These are phyloP conservation scores for Auricularia heimuer DNA, from an alignment of 768 basidiomycete species.

Conservation along the genomic window DNA sequence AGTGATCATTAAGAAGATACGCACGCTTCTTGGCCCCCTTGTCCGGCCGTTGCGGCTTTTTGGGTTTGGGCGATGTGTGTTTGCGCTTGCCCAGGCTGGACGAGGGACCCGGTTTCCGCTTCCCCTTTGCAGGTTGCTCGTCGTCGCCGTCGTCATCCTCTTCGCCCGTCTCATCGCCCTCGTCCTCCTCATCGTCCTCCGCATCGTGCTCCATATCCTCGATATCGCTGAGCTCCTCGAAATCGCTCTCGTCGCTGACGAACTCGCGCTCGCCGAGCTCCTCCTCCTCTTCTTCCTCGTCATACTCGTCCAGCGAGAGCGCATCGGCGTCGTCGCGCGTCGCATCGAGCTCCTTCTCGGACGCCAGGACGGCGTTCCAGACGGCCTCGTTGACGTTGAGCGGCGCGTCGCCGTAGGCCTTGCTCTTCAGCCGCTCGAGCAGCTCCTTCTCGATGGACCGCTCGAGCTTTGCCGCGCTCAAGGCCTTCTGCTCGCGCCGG, in stretches of 20 bases:
- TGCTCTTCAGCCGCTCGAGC: constrained; percentile 88
- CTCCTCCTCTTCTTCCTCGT: constrained; percentile 51
- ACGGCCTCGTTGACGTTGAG: constrained; percentile 97
- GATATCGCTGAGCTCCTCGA: constrained; percentile 38
- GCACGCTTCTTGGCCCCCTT: constrained; percentile 49
- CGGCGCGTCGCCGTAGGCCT: constrained; percentile 95
- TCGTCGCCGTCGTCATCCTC: constrained; percentile 30
- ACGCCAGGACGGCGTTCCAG: constrained; percentile 86
- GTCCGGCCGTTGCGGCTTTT: constrained; percentile 41
- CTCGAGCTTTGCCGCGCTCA: constrained; percentile 91
- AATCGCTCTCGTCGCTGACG: constrained; percentile 63
- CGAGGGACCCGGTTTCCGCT: constrained; percentile 23
- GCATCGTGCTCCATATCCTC: constrained; percentile 27
- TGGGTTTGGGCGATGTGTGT: constrained; percentile 30
- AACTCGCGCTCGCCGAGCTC: constrained; percentile 54
- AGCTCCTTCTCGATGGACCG: constrained; percentile 93
- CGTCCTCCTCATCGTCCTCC: constrained; percentile 30
- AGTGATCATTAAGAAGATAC: constrained; percentile 17
- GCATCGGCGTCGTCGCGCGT: constrained; percentile 42
- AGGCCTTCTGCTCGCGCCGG: constrained; percentile 88
- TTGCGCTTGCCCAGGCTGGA: constrained; percentile 61
- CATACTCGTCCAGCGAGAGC: constrained; percentile 43
- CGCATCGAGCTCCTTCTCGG: constrained; percentile 51
- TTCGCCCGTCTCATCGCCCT: constrained; percentile 36
- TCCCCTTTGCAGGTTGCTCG: constrained; percentile 16